These are phyloP conservation scores for Debaryomyces hansenii DNA, from an alignment of 805 yeast species.

Conservation along the genomic window DNA sequence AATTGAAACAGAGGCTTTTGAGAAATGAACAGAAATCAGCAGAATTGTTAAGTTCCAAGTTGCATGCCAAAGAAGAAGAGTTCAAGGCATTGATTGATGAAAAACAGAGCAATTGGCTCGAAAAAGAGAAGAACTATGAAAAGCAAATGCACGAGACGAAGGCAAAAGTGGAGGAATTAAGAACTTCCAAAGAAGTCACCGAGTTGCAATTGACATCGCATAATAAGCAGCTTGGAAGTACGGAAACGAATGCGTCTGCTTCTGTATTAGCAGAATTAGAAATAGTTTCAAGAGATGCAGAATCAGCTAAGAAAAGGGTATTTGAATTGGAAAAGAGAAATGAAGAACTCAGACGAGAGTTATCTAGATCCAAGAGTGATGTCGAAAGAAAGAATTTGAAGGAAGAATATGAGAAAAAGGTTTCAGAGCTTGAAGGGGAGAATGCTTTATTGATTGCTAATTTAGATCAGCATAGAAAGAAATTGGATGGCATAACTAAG, in stretches of 20 bases:
- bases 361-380: constrained; percentile 56
- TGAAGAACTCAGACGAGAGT: constrained; percentile 66
- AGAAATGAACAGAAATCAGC: constrained; percentile 63
- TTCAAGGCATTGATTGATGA: constrained; percentile 68
- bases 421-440: constrained; percentile 64
- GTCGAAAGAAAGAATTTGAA: constrained; percentile 38
- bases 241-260: constrained; percentile 27
- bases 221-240: constrained; percentile 39
- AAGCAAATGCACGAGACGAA: constrained; percentile 53
- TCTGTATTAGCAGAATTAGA: constrained; percentile 55
- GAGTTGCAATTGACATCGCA: constrained; percentile 56
- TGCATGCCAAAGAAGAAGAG: constrained; percentile 74
- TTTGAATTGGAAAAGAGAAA: constrained; percentile 76
- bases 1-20: constrained; percentile 59
- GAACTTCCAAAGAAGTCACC: constrained; percentile 64
- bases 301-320: constrained; percentile 64
- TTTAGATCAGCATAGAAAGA: constrained; percentile 49
- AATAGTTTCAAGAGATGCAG: constrained; percentile 72
- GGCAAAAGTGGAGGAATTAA: constrained; percentile 60
- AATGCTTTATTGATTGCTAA: constrained; percentile 62
- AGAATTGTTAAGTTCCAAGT: constrained; percentile 50
- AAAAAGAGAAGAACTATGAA: constrained; percentile 53
- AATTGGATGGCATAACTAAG: constrained; percentile 17
- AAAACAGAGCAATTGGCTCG: constrained; percentile 66
- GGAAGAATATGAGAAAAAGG: constrained; percentile 44